Evolutionary conservation across 768 basidiomycete species (phyloP).

Genomic region (Rickenella mellea): DNA sequence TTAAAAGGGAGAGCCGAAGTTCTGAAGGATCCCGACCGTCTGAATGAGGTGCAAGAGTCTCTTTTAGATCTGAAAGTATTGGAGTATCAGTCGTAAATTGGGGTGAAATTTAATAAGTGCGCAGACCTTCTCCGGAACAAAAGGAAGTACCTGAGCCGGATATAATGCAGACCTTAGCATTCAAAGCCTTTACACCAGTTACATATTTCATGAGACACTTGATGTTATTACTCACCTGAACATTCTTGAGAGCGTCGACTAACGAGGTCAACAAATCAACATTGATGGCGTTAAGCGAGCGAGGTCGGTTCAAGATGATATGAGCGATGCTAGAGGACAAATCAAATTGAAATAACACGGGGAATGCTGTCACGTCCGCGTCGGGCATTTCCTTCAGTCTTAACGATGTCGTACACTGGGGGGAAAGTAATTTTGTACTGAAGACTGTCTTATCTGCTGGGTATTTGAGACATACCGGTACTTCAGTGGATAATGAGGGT

Average conservation of each 20-base stretch:
- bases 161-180: not conserved
- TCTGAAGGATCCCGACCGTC: not conserved
- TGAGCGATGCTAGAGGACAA: not conserved
- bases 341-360: not conserved
- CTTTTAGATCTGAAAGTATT: not conserved
- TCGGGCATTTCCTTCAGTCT: no score
- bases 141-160: not conserved
- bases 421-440: no score
- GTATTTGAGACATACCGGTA: no score
- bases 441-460: no score
- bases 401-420: no score
- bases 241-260: not conserved
- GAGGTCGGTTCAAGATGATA: not conserved
- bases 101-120: not conserved
- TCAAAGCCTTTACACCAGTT: not conserved
- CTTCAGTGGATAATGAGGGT: no score
- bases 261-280: not conserved
- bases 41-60: not conserved
- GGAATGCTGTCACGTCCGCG: no score
- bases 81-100: not conserved
- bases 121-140: not conserved
- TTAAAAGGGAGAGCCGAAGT: not conserved
- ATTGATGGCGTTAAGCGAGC: not conserved
- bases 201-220: not conserved
- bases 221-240: not conserved